Percentiles rank a stretch among this genome's conserved stretches.
Conservation (phyloP, 2,329 filamentous ascomycete genomes). For the Cladosporium sp. region DNA sequence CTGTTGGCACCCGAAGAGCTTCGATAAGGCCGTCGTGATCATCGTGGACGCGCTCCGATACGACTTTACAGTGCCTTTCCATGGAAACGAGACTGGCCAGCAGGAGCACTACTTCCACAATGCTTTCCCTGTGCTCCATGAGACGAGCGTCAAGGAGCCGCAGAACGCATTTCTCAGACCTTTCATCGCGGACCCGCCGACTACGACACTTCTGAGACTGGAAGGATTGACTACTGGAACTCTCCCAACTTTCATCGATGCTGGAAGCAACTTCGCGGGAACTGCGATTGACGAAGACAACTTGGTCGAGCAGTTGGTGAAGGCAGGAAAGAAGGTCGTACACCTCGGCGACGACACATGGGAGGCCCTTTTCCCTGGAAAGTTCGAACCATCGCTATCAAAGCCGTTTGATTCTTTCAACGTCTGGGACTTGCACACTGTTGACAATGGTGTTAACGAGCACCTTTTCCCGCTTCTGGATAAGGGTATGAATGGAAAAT, state of each 20-base stretch:
- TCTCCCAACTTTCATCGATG: conserved; percentile 87
- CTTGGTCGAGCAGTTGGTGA: conserved; percentile 59
- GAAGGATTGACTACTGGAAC: conserved; percentile 96
- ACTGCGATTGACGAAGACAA: conserved; percentile 95
- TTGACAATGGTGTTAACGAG: conserved; percentile 90
- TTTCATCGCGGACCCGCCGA: conserved; percentile 96
- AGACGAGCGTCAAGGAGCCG: conserved; percentile 69
- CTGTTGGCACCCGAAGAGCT: conserved; percentile 95
- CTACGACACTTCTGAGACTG: conserved; percentile 83
- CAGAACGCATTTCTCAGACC: conserved; percentile 83
- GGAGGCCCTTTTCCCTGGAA: conserved; percentile 87
- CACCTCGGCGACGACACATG: conserved; percentile 98
- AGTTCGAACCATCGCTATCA: conserved; percentile 84
- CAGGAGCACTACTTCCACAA: conserved; percentile 71
- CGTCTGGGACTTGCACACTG: conserved; percentile 94
- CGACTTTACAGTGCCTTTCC: conserved; percentile 86
- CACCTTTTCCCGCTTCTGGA: conserved; percentile 82
- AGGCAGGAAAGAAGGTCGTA: conserved; percentile 71
- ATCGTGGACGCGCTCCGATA: conserved; percentile 92
- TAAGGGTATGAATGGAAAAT: conserved; percentile 60
- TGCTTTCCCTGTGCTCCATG: conserved; percentile 79
- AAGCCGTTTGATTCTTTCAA: conserved; percentile 94
- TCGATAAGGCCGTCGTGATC: conserved; percentile 85
- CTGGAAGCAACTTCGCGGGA: conserved; percentile 91
- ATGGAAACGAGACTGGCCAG: conserved; percentile 45